Evolutionary conservation across 768 basidiomycete genomes (phyloP), one percentile per base, ranked within the genome.

Genomic region (Panaeolus cyanescens): DNA sequence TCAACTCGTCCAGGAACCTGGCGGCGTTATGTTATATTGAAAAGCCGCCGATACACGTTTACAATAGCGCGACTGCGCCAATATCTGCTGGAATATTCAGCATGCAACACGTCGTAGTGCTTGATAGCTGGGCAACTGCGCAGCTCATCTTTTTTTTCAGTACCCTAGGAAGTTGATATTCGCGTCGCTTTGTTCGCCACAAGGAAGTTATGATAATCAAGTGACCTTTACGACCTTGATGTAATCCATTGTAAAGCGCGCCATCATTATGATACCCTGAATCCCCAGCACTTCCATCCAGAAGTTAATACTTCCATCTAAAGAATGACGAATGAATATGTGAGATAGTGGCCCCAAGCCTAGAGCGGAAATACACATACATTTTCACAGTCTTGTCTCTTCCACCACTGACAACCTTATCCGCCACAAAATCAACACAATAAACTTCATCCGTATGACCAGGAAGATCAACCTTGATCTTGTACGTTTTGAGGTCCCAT

Each of bases 391-490:
- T 90, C 67, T 87, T 85, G 76, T 99, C 96, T 42, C 91, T 79
- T 13, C 96, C 96, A n/a, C 96, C 96, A 70, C 94, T 96, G 65
- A 97, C 95, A n/a, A 98, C 85, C 74, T 99, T 99, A 78, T 99
- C 96, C 0, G 95, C 96, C 1, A 99, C 96, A 71, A 97, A 99
- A 75, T 99, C 96, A 15, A 99, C 96, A 69, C 96, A 98, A 76
- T 98, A 99, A 33, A 99, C 96, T 73, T 99, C 96, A 66, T 99
- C 96, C 1, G 91, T 92, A 72, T 99, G 96, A 19, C 96, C 96
- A 0, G 95, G 94, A 17, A 99, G 85, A 73, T 99, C 96, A 6
- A 85, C 87, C 70, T 93, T 92, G 63, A 99, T 87, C 76, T 99
- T 99, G 75, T 93, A 94, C 5, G 95, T 98, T 73, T 93, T 95